These are phyloP conservation scores for Conticribra weissflogii DNA, from an alignment of 108 stramenopile genomes.

Conservation along the genomic window DNA sequence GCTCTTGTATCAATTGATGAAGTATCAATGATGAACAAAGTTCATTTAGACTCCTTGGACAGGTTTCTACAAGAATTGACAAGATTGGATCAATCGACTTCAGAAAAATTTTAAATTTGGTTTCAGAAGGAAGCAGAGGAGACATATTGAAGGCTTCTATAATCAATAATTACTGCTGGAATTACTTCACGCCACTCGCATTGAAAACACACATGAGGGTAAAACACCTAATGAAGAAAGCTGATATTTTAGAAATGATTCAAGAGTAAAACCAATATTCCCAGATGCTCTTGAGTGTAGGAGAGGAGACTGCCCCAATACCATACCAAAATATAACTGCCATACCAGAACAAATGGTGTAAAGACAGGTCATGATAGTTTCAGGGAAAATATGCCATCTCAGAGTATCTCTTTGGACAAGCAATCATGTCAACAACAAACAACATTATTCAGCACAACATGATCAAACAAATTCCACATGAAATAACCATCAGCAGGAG, in stretches of 20 bases:
- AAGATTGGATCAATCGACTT: slow-evolving; percentile 10
- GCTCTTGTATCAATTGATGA: slow-evolving; percentile 20
- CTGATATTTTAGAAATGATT: neutral
- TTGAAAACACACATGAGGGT: slow-evolving; percentile 26
- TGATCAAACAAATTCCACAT: slow-evolving; percentile 8
- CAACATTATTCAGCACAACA: slow-evolving; percentile 23
- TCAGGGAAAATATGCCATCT: neutral
- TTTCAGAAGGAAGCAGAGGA: neutral
- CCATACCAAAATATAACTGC: slow-evolving; percentile 1
- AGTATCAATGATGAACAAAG: slow-evolving; percentile 14
- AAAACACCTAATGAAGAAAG: neutral
- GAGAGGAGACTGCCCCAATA: slow-evolving; percentile 11
- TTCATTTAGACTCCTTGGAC: slow-evolving; percentile 7
- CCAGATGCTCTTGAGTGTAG: slow-evolving; percentile 11
- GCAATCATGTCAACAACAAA: slow-evolving; percentile 28
- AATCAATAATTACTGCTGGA: neutral
- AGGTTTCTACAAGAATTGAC: slow-evolving; percentile 11
- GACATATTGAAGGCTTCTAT: slow-evolving; percentile 4
- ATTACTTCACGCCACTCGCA: neutral
- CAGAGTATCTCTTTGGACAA: slow-evolving; percentile 4
- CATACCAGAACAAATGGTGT: slow-evolving; percentile 24
- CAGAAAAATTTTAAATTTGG: slow-evolving; percentile 12
- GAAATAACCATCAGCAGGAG: slow-evolving; percentile 10
- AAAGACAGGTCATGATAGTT: slow-evolving; percentile 14
- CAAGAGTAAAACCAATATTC: slow-evolving; percentile 1